Conservation (phyloP, 2,329 filamentous ascomycete genomes). For the Trematosphaeria pertusa region DNA sequence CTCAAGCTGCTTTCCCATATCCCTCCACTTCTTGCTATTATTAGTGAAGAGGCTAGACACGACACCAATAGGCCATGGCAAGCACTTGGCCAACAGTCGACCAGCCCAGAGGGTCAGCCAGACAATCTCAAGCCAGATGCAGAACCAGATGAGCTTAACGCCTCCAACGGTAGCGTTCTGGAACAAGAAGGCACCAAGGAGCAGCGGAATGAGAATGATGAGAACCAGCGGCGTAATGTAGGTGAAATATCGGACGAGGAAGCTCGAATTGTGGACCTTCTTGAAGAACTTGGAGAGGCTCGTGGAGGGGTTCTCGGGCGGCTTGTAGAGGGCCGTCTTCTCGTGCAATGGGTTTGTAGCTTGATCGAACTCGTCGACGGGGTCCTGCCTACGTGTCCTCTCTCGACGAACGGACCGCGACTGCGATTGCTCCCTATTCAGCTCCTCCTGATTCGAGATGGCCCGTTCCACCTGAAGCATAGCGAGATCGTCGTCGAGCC, state of each 20-base stretch:
- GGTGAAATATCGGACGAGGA: conserved; percentile 71
- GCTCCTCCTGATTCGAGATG: conserved; percentile 54
- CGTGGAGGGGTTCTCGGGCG: conserved; percentile 67
- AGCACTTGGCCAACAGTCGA: conserved; percentile 67
- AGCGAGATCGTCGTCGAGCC: conserved; percentile 70
- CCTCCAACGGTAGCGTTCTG: conserved; percentile 71
- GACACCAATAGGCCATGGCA: conserved; percentile 68
- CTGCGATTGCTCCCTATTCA: conserved; percentile 43
- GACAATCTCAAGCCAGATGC: conserved; percentile 91
- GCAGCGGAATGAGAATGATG: conserved; percentile 70
- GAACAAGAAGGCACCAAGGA: conserved; percentile 68
- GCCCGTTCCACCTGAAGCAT: conserved; percentile 70
- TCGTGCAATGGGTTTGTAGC: conserved; percentile 74
- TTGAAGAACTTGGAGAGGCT: conserved; percentile 70
- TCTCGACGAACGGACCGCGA: conserved; percentile 58
- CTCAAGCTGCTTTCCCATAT: conserved; percentile 85
- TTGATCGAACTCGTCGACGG: conserved; percentile 70
- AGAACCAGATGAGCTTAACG: conserved; percentile 86
- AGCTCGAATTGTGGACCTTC: conserved; percentile 68
- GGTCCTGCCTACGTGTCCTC: conserved; percentile 62
- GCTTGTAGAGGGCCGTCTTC: conserved; percentile 68
- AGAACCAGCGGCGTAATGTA: conserved; percentile 72
- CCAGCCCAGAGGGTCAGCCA: conserved; percentile 91
- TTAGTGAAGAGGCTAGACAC: conserved; percentile 81
- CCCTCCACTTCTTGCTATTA: conserved; percentile 90